Base-by-base conservation (phyloP, 2,329 filamentous ascomycete species). In the Truncatella angustata region DNA sequence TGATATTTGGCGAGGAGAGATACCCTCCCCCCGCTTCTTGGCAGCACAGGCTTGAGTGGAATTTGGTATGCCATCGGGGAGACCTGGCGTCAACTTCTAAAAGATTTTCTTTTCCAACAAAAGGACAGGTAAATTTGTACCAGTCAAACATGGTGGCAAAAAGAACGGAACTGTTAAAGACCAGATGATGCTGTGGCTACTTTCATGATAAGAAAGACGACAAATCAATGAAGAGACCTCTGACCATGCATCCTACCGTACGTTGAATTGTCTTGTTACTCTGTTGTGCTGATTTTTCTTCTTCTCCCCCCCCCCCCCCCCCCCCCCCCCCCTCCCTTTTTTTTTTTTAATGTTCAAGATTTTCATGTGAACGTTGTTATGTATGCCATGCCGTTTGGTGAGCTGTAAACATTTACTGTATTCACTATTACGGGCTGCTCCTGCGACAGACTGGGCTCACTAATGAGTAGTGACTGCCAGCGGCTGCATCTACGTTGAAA, bases 31-130 rank as follows among this genome's bases (percentile, higher is more conserved):
- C 49, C 36, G 42, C 53, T 52, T 50, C 50, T 45, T 49, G 20
- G 55, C 56, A 58, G 58, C 58, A 57, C 57, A 54, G 59, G 60
- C 58, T 60, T 57, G 28, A 23, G 57, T 60, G 61, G 58, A 59
- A 62, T 53, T 51, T 57, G 56, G 62, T 55, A 58, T 58, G 58
- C 54, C 62, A 60, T 56, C 60, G 57, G 60, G 43, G 30, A 63
- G 54, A 63, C 58, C 62, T 58, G 62, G 64, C 58, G 62, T 62
- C 62, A 60, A 46, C 61, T 63, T 58, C 54, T 58, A 67, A 65
- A 42, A 65, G 66, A 59, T 65, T 67, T 67, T 60, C 60, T 64
- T 67, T 63, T 56, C 56, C 60, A 58, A 59, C 55, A 54, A 57
- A 58, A 61, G 58, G 57, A 56, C 59, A 59, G 56, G 51, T 28